Percentiles rank a stretch among this genome's conserved stretches.
Evolutionary conservation across 805 yeast species (phyloP).

Genomic region (Debaryomyces maramus): DNA sequence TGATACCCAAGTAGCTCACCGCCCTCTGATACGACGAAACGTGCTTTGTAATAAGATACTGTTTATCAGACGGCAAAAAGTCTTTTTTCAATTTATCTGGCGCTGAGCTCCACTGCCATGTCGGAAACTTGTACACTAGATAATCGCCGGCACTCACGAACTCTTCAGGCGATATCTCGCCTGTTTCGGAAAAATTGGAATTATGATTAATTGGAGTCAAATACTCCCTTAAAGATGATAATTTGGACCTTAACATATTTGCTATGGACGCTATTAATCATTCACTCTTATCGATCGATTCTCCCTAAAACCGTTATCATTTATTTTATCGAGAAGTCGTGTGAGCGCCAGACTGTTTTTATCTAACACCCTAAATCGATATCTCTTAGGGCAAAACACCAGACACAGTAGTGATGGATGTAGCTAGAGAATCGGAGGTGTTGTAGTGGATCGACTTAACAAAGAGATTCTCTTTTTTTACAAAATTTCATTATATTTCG

Average conservation of each 20-base stretch:
- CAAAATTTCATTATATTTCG: no score
- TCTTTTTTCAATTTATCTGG: slow-evolving; percentile 46
- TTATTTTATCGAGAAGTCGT: not conserved
- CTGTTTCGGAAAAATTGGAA: slow-evolving; percentile 84
- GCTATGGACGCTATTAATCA: not conserved
- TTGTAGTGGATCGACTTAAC: no score
- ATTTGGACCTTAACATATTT: slow-evolving; percentile 59
- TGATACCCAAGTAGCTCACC: slow-evolving; percentile 47
- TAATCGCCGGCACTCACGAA: slow-evolving; percentile 94
- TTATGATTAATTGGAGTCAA: slow-evolving; percentile 84
- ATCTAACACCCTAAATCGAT: no score
- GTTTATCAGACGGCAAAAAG: slow-evolving; percentile 85
- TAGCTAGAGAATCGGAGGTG: no score
- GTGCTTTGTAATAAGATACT: slow-evolving; percentile 81
- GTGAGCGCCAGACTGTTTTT: no score
- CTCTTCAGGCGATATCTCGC: slow-evolving; percentile 94
- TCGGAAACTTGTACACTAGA: slow-evolving; percentile 86
- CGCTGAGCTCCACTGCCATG: slow-evolving; percentile 81
- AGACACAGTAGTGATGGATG: no score
- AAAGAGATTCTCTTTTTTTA: no score
- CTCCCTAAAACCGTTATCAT: not conserved
- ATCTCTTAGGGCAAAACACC: no score
- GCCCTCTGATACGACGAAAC: slow-evolving; percentile 87
- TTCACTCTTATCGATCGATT: not conserved
- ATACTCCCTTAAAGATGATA: slow-evolving; percentile 86